Base-by-base conservation (phyloP, 345 rosid genomes). In the Melastoma malabathricum region DNA sequence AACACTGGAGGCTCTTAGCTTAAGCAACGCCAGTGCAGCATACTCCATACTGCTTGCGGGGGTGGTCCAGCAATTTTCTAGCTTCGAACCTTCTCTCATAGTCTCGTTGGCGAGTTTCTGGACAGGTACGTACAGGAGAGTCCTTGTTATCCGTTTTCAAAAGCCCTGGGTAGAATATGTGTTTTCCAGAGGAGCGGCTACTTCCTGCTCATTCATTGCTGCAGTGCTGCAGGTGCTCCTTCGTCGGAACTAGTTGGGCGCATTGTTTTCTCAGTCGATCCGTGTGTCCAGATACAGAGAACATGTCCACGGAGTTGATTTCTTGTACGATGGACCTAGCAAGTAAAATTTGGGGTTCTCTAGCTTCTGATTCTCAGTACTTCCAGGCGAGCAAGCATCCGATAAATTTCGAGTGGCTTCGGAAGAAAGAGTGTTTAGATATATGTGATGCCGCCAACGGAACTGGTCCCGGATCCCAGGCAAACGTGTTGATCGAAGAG, bases 1-100 rank as follows among this genome's bases (percentile, higher is more conserved):
- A 43, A 54, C 51, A 19, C 44, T 43, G 13, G 68, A 73, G 62
- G 75, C 61, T 65, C 74, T 76, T 58, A 53, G 67, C 52, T 56
- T 72, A 70, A 59, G 57, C 52, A 71, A 81, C 61, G 64, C 53
- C 19, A 64, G 88, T 67, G 86, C 80, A 13, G 94, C 86, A 10
- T 89, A 86, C 72, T 76, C 85, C 31, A 56, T 89, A 38, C 72
- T 86, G 60, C 83, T 86, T 58, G 96, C 94, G 2, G 54, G 77
- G 55, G 75, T 70, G 39, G 71, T 79, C 44, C 63, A 80, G 68
- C 73, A 65, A 63, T 70, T 86, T 25, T 66, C 76, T 45, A 17
- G 50, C 8, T 58, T 50, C 34, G 94, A 89, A 57, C 43, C 83
- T 47, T 83, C 90, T 39, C 58, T 86, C 44, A 75, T 73, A 64